phyloP scores from a whole-genome alignment of 495 filamentous ascomycete species.

The Jackrogersella multiformis region DNA sequence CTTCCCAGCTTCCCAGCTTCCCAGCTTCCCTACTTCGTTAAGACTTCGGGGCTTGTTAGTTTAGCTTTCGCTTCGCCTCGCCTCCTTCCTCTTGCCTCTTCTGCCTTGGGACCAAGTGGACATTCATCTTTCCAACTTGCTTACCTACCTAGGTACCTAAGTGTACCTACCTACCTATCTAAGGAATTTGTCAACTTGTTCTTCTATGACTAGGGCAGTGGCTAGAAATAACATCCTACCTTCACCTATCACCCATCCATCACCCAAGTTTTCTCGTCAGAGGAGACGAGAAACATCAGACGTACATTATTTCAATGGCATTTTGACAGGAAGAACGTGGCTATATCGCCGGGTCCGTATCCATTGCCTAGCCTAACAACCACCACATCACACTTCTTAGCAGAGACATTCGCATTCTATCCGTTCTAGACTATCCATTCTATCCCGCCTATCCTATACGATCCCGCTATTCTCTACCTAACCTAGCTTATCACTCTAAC shows the following conservation, averaged over 20 bases:
- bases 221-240: constrained; percentile 9
- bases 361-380: constrained; percentile 17
- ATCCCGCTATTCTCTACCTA: constrained; percentile 20
- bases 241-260: background rate
- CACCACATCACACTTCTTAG: constrained; percentile 12
- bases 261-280: constrained; percentile 17
- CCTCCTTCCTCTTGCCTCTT: constrained; percentile 11
- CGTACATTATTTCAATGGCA: constrained; percentile 32
- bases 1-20: too few relatives aligned
- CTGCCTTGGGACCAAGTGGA: background rate
- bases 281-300: constrained; percentile 12
- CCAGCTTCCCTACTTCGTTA: constrained; percentile 4
- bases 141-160: background rate
- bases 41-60: constrained; percentile 1
- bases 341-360: constrained; percentile 32
- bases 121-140: constrained; percentile 8
- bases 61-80: too few relatives aligned
- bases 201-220: too few relatives aligned
- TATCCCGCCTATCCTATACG: background rate
- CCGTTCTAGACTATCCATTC: background rate
- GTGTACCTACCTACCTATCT: too few relatives aligned
- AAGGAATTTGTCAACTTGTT: too few relatives aligned
- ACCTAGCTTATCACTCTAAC: constrained; percentile 34
- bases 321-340: constrained; percentile 32
- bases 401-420: too few relatives aligned